Conservation (phyloP, 2,329 filamentous ascomycete species). For the Pseudogymnoascus sp. region DNA sequence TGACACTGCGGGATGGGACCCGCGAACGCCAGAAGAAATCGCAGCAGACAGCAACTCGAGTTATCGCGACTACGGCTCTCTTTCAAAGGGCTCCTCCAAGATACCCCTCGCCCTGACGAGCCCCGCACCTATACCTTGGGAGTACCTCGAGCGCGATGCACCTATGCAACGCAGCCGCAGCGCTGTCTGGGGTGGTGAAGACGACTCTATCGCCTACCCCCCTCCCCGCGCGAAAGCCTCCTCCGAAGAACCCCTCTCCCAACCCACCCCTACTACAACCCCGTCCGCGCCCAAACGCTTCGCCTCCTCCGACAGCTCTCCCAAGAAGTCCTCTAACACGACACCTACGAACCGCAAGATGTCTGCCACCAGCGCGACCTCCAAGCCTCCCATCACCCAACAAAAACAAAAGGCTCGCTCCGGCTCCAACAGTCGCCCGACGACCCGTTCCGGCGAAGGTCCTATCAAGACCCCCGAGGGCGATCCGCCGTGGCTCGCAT, state of each 20-base stretch:
- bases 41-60: slow-evolving; percentile 47
- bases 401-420: slow-evolving; percentile 1
- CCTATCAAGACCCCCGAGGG: slow-evolving; percentile 69
- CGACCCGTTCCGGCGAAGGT: slow-evolving; percentile 51
- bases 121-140: slow-evolving; percentile 63
- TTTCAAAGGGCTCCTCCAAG: slow-evolving; percentile 59
- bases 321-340: slow-evolving; percentile 39
- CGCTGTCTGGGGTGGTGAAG: slow-evolving; percentile 44
- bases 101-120: slow-evolving; percentile 82
- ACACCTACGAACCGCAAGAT: slow-evolving; percentile 16
- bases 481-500: slow-evolving; percentile 90
- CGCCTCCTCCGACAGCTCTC: slow-evolving; percentile 38
- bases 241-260: slow-evolving; percentile 52
- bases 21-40: slow-evolving; percentile 70
- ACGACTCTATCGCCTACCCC: slow-evolving; percentile 48
- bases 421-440: slow-evolving; percentile 46
- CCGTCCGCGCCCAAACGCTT: slow-evolving; percentile 22
- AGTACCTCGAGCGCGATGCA: slow-evolving; percentile 66
- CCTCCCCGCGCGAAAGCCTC: slow-evolving; percentile 64
- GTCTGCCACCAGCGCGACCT: slow-evolving; percentile 11
- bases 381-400: neutral
- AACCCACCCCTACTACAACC: slow-evolving; percentile 36
- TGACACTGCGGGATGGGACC: slow-evolving; percentile 52
- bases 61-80: slow-evolving; percentile 44
- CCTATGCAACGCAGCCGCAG: slow-evolving; percentile 55